Base-by-base conservation (phyloP, 2,329 filamentous ascomycete species). In the Phialocephala sp. region DNA sequence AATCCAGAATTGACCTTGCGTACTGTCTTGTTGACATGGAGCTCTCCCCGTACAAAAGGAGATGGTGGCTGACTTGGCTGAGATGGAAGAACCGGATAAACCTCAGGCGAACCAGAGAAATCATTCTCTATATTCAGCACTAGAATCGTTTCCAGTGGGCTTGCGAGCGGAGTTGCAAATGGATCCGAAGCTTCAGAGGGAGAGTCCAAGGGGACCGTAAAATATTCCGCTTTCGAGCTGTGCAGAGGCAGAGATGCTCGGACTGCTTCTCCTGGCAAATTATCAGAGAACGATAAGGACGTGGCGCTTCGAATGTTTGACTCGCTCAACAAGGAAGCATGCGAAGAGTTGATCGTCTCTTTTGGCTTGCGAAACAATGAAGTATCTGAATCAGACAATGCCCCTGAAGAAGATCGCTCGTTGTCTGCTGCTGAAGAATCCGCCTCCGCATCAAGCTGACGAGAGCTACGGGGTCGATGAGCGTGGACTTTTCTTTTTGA, bases 1-100 rank as follows among this genome's bases (percentile, higher is more conserved):
- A 80, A 80, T 0, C 75, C 77, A 5, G 75, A 71, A 68, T 81
- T 80, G 27, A 79, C 76, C 58, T 75, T 77, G n/a, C 79, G 72
- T 5, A 74, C 66, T 15, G 66, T 65, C 15, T 75, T 76, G 66
- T 80, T 80, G 54, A 74, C 63, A 62, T 79, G 76, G 61, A 78
- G 70, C 50, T 77, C 76, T 12, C 77, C 77, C 0, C 77, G 75
- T 5, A 77, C 74, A 59, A 79, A 79, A 0, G 76, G 76, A n/a
- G 76, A 74, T 24, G 66, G 61, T 35, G 60, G 62, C 41, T 47
- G 59, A 22, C 50, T 20, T 58, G 15, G 55, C 11, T 57, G 55
- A 32, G 14, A 54, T 2, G 27, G 9, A 15, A 50, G 20, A 50
- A n/a, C 20, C 22, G 4, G 45, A 50, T 50, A 50, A 24, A 4